These are phyloP conservation scores for Chlorophyllum brunneum DNA, from an alignment of 768 basidiomycete species.

Conservation along the genomic window DNA sequence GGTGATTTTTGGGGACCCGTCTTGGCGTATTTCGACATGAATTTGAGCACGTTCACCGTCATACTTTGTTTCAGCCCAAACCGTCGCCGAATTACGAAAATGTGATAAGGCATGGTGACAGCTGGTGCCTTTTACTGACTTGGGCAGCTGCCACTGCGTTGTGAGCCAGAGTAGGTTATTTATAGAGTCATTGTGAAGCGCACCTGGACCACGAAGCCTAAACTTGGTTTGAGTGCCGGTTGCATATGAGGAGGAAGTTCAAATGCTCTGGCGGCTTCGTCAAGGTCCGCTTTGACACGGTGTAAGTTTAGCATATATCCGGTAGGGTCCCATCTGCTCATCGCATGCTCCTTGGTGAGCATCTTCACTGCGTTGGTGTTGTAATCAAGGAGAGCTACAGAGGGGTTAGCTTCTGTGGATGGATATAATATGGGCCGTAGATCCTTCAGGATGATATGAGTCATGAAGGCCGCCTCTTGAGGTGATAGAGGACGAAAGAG, in stretches of 20 bases:
- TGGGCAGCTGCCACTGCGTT: constrained; percentile 78
- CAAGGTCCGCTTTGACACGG: constrained; percentile 51
- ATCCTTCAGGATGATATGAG: constrained; percentile 88
- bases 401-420: constrained; percentile 46
- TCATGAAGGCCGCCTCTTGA: constrained; percentile 61
- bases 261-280: constrained; percentile 47
- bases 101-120: constrained; percentile 50
- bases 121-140: constrained; percentile 71
- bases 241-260: constrained; percentile 28
- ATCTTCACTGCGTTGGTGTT: constrained; percentile 52
- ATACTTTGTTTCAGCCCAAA: constrained; percentile 93
- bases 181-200: not conserved
- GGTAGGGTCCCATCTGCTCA: constrained; percentile 69
- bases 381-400: constrained; percentile 47
- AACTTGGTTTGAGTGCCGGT: constrained; percentile 31
- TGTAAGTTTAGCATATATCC: constrained; percentile 51
- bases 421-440: constrained; percentile 78
- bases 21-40: constrained; percentile 55
- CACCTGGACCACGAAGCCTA: constrained; percentile 67
- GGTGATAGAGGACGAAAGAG: constrained; percentile 63
- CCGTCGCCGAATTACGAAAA: constrained; percentile 35
- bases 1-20: constrained; percentile 44
- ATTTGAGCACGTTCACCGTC: constrained; percentile 96
- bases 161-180: not conserved
- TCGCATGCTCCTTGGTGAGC: constrained; percentile 60